Conservation (phyloP, 176 grass and related monocot genomes). For the barley (Hordeum vulgare) region MorexV3_pseudomolecules_assembly NC_058520.1:553967470-553967969, state of each 20-base stretch:
- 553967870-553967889: neutral
- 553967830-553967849: neutral
- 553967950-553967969: constrained; percentile 24
- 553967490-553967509: too few relatives aligned
- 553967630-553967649: neutral
- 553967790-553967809: neutral
- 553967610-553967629: neutral
- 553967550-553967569: too few relatives aligned
- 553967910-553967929: neutral
- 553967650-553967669: neutral
- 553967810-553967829: neutral
- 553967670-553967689: neutral
- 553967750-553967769: constrained; percentile 18
- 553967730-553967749: neutral
- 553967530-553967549: neutral
- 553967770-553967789: neutral
- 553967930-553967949: constrained; percentile 13
- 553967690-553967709: neutral
- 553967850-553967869: neutral
- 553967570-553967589: neutral
- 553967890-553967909: neutral
- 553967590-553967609: neutral
- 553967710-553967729: neutral
- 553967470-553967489: too few relatives aligned
- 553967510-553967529: neutral